These are phyloP conservation scores for Cucumis melo DNA, from an alignment of 306 rosid genomes.

Conservation along the genomic window DNA sequence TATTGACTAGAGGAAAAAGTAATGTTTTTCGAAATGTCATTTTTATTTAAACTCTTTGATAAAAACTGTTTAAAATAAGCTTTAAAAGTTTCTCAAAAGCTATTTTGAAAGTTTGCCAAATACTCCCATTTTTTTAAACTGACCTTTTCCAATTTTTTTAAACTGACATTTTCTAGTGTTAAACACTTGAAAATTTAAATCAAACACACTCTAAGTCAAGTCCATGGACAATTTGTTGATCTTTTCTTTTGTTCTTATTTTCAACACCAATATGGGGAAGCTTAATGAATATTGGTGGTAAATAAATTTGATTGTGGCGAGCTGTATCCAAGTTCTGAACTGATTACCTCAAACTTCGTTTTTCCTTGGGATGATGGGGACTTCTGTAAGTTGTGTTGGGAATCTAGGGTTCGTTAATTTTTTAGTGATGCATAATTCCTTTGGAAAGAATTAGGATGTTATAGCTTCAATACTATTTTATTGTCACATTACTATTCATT, in stretches of 20 bases:
- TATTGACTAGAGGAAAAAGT: too few relatives aligned
- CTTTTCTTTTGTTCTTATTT: background rate
- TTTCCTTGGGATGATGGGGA: background rate
- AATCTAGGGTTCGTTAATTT: background rate
- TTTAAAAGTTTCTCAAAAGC: too few relatives aligned
- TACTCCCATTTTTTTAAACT: too few relatives aligned
- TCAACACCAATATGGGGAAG: background rate
- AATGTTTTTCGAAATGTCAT: too few relatives aligned
- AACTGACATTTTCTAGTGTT: too few relatives aligned
- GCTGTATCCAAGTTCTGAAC: background rate
- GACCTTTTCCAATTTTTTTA: too few relatives aligned
- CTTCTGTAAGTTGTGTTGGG: background rate
- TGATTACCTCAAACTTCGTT: background rate
- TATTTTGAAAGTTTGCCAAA: too few relatives aligned
- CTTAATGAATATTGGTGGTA: background rate
- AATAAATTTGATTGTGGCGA: background rate
- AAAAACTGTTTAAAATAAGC: too few relatives aligned
- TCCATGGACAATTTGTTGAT: background rate
- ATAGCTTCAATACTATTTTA: background rate
- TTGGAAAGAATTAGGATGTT: background rate
- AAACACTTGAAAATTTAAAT: too few relatives aligned
- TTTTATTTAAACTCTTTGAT: too few relatives aligned
- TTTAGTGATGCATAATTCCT: background rate
- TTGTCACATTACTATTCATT: background rate
- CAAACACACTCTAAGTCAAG: too few relatives aligned